Percentiles rank a stretch among this genome's conserved stretches.
Conservation (phyloP, 2,329 filamentous ascomycete species). For the Neocucurbitaria cava region DNA sequence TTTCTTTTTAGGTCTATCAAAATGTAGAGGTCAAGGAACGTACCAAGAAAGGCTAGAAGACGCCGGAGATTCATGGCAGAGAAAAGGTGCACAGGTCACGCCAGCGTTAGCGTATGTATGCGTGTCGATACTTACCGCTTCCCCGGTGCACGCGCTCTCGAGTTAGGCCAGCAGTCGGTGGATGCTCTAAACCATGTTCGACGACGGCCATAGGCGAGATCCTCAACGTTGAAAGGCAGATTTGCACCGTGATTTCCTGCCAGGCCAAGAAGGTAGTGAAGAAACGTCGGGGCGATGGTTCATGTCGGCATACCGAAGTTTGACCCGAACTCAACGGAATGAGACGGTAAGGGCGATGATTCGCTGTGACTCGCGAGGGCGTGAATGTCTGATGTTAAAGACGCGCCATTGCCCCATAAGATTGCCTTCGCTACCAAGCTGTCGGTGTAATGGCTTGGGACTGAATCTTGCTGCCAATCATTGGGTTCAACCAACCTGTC, state of each 20-base stretch:
- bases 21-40: background rate
- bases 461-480: conserved; percentile 27
- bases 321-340: conserved; percentile 2
- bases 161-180: conserved; percentile 14
- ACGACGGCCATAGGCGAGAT: conserved; percentile 17
- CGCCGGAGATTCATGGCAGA: background rate
- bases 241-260: background rate
- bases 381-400: conserved; percentile 21
- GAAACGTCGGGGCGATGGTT: background rate
- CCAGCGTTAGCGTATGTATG: conserved; percentile 23
- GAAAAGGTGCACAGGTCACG: conserved; percentile 3
- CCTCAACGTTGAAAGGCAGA: conserved; percentile 12
- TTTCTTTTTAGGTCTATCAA: background rate
- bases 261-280: background rate
- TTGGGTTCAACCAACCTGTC: conserved; percentile 5
- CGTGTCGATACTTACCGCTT: conserved; percentile 27
- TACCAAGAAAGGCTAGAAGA: background rate
- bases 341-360: conserved; percentile 6
- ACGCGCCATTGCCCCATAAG: conserved; percentile 34
- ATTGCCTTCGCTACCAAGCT: conserved; percentile 43
- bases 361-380: conserved; percentile 13
- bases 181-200: conserved; percentile 28
- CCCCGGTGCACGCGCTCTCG: conserved; percentile 37
- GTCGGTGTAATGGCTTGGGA: conserved; percentile 35
- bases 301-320: conserved; percentile 5